Conservation (phyloP, 78 protist genomes). For the Pigoraptor vietnamica region DNA sequence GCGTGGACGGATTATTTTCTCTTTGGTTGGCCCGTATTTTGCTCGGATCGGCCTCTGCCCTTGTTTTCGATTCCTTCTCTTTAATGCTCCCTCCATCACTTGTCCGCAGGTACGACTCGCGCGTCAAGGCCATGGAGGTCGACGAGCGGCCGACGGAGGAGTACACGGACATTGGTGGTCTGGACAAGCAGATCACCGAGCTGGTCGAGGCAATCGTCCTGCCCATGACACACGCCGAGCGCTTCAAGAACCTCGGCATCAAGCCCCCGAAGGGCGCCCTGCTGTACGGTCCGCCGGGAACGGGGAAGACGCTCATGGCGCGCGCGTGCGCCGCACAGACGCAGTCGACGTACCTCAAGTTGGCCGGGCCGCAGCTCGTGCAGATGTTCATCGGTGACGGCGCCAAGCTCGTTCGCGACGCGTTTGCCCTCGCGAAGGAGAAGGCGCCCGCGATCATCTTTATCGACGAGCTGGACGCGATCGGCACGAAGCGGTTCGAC, state of each 20-base stretch:
- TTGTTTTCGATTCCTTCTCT: too few relatives aligned
- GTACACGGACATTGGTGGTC: slow-evolving; percentile 97
- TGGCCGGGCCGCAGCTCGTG: slow-evolving; percentile 98
- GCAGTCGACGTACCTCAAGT: slow-evolving; percentile 92
- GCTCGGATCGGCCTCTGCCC: too few relatives aligned
- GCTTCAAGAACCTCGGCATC: slow-evolving; percentile 88
- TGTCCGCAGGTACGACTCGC: slow-evolving; percentile 89
- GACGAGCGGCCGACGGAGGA: slow-evolving; percentile 97
- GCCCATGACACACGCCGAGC: slow-evolving; percentile 93
- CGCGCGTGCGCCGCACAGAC: slow-evolving; percentile 98
- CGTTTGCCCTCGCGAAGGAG: slow-evolving; percentile 98
- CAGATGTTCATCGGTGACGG: slow-evolving; percentile 99
- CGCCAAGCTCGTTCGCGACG: slow-evolving; percentile 98
- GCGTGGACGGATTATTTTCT: background rate
- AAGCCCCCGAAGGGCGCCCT: slow-evolving; percentile 86
- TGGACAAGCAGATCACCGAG: slow-evolving; percentile 95
- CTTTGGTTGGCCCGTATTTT: background rate
- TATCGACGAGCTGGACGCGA: slow-evolving; percentile 99
- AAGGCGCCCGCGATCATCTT: slow-evolving; percentile 96
- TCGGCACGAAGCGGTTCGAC: slow-evolving; percentile 94
- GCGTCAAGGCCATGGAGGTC: slow-evolving; percentile 99
- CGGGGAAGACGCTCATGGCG: slow-evolving; percentile 98
- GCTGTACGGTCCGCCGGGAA: slow-evolving; percentile 94
- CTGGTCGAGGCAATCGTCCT: slow-evolving; percentile 96
- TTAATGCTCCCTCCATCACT: too few relatives aligned